Conservation (phyloP, 148 eudicot genomes). For the Rhododendron williamsianum region DNA sequence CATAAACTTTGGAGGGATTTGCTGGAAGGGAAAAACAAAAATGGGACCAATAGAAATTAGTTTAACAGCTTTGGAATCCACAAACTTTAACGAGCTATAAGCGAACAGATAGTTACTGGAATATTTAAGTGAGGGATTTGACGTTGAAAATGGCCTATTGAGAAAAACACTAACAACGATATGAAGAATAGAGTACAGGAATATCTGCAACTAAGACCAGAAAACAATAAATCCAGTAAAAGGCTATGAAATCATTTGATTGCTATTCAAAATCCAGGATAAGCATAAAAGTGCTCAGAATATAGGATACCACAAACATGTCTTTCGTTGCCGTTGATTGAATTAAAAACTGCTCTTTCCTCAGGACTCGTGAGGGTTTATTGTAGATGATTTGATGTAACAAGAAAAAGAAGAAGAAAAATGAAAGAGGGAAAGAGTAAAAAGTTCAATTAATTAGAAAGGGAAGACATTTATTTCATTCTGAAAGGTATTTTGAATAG, state of each 20-base stretch:
- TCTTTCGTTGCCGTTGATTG: not conserved
- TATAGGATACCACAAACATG: not conserved
- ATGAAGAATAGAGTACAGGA: not conserved
- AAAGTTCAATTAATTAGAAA: not conserved
- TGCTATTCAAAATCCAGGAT: not conserved
- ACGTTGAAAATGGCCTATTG: not conserved
- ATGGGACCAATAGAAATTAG: not conserved
- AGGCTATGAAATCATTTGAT: not conserved
- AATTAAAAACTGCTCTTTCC: not conserved
- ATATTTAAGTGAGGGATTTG: not conserved
- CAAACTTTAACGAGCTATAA: not conserved
- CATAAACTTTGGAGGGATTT: constrained; percentile 8
- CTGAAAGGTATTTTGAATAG: not conserved
- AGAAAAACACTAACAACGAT: not conserved
- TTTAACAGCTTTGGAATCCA: not conserved
- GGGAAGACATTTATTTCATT: not conserved
- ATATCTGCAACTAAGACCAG: not conserved
- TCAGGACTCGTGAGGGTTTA: not conserved
- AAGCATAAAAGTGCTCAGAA: too few relatives aligned
- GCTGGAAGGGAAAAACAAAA: not conserved
- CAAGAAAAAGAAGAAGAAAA: not conserved
- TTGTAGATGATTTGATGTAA: not conserved
- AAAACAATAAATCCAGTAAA: not conserved
- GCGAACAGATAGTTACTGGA: not conserved
- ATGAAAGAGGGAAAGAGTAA: not conserved